Evolutionary conservation across 208 protist genomes (phyloP).

Genomic region (Novymonas esmeraldas): DNA sequence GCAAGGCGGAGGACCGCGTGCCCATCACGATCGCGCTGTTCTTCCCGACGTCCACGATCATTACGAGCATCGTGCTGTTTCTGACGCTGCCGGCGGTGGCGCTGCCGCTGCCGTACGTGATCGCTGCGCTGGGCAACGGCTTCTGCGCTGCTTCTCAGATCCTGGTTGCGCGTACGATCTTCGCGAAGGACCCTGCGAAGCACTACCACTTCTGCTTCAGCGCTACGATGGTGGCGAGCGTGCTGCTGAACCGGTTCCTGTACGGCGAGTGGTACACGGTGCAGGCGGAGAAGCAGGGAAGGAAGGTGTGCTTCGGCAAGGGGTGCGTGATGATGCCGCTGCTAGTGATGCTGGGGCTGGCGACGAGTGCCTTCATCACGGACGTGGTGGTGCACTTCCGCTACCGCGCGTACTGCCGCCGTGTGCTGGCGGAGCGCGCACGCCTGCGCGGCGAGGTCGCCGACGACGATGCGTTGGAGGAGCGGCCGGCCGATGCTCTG

Average conservation of each 20-base stretch:
- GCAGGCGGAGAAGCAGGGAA: conserved; percentile 44
- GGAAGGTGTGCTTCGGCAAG: conserved; percentile 28
- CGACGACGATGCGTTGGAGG: conserved; percentile 1
- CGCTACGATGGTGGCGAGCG: conserved; percentile 33
- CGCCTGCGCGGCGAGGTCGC: conserved; percentile 33
- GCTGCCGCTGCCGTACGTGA: conserved; percentile 57
- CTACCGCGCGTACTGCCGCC: conserved; percentile 39
- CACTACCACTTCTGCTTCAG: conserved; percentile 72
- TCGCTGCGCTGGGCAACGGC: conserved; percentile 61
- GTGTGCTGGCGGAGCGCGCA: conserved; percentile 45
- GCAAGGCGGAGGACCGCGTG: conserved; percentile 45
- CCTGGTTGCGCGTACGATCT: conserved; percentile 70
- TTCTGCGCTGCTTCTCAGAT: conserved; percentile 49
- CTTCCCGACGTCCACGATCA: conserved; percentile 38
- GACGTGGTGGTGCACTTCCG: conserved; percentile 42
- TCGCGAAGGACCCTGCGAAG: conserved; percentile 65
- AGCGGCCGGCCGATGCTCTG: background rate
- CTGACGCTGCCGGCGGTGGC: conserved; percentile 27
- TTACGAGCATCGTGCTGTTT: conserved; percentile 50
- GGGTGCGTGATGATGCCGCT: conserved; percentile 50
- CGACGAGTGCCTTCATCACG: conserved; percentile 34
- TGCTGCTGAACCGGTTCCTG: conserved; percentile 64
- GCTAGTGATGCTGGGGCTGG: conserved; percentile 43
- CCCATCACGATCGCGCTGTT: conserved; percentile 55
- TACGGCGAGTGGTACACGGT: conserved; percentile 71